phyloP scores from a whole-genome alignment of 2,329 filamentous ascomycete genomes.

The Colletotrichum horii region DNA sequence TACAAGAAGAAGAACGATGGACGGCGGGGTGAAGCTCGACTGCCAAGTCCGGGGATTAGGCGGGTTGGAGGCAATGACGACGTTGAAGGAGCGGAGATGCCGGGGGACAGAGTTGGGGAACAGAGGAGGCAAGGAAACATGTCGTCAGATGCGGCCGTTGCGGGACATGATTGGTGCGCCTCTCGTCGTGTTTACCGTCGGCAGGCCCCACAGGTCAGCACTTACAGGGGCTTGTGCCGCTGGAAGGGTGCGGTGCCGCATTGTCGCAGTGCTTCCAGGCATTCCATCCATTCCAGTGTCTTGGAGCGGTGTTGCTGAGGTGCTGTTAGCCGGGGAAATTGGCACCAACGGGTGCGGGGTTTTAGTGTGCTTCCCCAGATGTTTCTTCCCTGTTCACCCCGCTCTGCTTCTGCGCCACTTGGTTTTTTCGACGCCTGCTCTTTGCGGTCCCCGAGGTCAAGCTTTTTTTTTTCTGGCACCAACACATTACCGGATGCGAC shows the following conservation, averaged over 20 bases:
- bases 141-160: background rate
- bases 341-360: conserved; percentile 12
- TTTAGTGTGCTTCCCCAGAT: conserved; percentile 23
- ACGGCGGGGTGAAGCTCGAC: background rate
- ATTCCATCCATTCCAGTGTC: background rate
- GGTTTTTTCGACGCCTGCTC: background rate
- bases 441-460: background rate
- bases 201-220: background rate
- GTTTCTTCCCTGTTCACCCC: conserved; percentile 12
- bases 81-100: background rate
- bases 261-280: background rate
- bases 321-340: conserved; percentile 5
- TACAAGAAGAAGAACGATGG: background rate
- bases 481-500: background rate
- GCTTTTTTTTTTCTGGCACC: conserved; percentile 2
- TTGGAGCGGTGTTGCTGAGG: background rate
- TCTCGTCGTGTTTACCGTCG: background rate
- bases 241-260: background rate
- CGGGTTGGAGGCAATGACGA: conserved; percentile 12
- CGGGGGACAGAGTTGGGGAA: background rate
- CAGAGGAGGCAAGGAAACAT: background rate
- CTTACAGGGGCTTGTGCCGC: background rate
- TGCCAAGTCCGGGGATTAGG: conserved; percentile 8
- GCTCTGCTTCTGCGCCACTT: background rate
- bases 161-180: conserved; percentile 17